Evolutionary conservation across 2,329 filamentous ascomycete species (phyloP).

Genomic region (Pseudocercospora pini-densiflorae): DNA sequence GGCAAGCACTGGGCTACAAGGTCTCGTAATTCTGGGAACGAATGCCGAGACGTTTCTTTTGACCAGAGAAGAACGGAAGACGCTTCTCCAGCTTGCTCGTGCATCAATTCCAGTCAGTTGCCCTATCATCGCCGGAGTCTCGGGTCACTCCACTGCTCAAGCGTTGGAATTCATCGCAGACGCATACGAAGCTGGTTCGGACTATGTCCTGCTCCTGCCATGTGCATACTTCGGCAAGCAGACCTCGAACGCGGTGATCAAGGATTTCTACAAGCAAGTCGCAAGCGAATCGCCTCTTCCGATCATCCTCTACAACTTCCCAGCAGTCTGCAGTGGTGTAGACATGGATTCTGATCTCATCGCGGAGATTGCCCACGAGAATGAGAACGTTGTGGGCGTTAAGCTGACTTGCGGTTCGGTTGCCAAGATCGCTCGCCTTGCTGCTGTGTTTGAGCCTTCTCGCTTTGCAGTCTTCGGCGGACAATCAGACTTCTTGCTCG

Average conservation of each 20-base stretch:
- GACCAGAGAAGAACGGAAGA: slow-evolving; percentile 54
- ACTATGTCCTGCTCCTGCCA: slow-evolving; percentile 66
- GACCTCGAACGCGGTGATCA: slow-evolving; percentile 61
- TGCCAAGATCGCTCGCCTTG: slow-evolving; percentile 63
- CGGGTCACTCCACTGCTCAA: slow-evolving; percentile 68
- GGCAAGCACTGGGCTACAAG: slow-evolving; percentile 40
- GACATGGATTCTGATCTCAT: slow-evolving; percentile 70
- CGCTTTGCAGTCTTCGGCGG: slow-evolving; percentile 69
- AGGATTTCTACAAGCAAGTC: slow-evolving; percentile 64
- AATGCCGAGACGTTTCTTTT: slow-evolving; percentile 50
- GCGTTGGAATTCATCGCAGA: slow-evolving; percentile 64
- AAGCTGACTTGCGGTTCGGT: slow-evolving; percentile 69
- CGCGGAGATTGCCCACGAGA: slow-evolving; percentile 55
- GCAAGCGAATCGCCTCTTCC: slow-evolving; percentile 59
- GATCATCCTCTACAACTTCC: slow-evolving; percentile 71
- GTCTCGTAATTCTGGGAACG: slow-evolving; percentile 47
- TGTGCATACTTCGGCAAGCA: slow-evolving; percentile 69
- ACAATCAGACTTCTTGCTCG: slow-evolving; percentile 68
- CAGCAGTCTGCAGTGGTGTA: slow-evolving; percentile 68
- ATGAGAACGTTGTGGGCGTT: slow-evolving; percentile 64
- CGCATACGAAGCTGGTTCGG: slow-evolving; percentile 63
- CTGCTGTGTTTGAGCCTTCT: slow-evolving; percentile 56
- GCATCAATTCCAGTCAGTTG: slow-evolving; percentile 57
- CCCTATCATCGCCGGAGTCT: slow-evolving; percentile 67
- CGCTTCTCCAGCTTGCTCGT: slow-evolving; percentile 62